phyloP scores from a whole-genome alignment of 1,139 yeast species.

The Blastobotrys malaysiensis region DNA sequence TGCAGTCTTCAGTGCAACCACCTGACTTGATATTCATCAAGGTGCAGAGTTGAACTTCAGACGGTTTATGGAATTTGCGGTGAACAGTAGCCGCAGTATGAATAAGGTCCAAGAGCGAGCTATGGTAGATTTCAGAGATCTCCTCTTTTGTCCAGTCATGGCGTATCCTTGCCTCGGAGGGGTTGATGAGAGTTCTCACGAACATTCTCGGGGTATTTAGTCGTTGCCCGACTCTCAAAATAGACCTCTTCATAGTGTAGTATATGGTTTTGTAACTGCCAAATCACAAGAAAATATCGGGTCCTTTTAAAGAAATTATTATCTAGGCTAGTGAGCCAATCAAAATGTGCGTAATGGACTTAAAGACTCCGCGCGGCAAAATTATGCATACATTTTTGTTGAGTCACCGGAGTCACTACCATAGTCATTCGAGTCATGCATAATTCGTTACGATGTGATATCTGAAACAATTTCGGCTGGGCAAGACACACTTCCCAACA shows the following conservation, averaged over 20 bases:
- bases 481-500: neutral
- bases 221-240: neutral
- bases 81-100: slow-evolving; percentile 54
- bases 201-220: neutral
- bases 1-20: slow-evolving; percentile 79
- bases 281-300: neutral
- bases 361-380: neutral
- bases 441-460: neutral
- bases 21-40: slow-evolving; percentile 71
- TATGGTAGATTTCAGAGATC: neutral
- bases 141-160: neutral
- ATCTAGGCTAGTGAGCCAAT: neutral
- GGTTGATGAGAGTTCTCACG: neutral
- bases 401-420: neutral
- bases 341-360: neutral
- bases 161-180: neutral
- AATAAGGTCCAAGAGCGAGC: neutral
- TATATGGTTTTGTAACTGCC: neutral
- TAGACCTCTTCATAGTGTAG: neutral
- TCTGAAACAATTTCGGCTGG: neutral
- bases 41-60: slow-evolving; percentile 70
- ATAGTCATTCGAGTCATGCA: neutral
- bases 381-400: neutral
- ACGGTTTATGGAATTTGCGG: slow-evolving; percentile 60
- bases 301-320: neutral